Evolutionary conservation across 2,329 filamentous ascomycete genomes (phyloP).

Genomic region (Penicillium sp.): DNA sequence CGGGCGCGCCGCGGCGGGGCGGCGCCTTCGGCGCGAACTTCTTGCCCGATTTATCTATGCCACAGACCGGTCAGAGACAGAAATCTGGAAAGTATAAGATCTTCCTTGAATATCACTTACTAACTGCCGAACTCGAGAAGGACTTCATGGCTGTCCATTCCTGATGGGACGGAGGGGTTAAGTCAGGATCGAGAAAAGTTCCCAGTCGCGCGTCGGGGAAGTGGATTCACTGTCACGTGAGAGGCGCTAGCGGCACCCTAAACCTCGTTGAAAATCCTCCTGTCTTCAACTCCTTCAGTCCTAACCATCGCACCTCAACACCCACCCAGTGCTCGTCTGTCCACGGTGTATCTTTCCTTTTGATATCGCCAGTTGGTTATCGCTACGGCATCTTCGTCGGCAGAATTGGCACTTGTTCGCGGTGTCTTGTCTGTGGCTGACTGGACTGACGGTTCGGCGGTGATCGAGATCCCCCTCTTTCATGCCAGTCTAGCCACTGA

Average conservation of each 20-base stretch:
- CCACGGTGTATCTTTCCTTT: constrained; percentile 10
- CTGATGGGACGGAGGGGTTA: constrained; percentile 22
- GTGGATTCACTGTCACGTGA: constrained; percentile 46
- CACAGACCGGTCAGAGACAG: constrained; percentile 19
- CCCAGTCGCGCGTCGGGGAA: constrained; percentile 32
- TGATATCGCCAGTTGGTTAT: neutral
- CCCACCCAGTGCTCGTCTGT: constrained; percentile 8
- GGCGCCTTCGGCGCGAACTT: constrained; percentile 78
- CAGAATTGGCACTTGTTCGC: constrained; percentile 34
- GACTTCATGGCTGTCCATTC: constrained; percentile 51
- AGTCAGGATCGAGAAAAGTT: constrained; percentile 28
- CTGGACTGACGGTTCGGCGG: constrained; percentile 44
- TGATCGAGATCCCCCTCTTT: constrained; percentile 37
- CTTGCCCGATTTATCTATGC: constrained; percentile 69
- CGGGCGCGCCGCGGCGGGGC: constrained; percentile 59
- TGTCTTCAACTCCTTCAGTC: constrained; percentile 42
- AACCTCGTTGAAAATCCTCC: constrained; percentile 51
- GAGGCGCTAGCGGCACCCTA: constrained; percentile 41
- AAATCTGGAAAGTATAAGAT: neutral
- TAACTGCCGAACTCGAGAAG: constrained; percentile 62
- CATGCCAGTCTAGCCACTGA: constrained; percentile 68
- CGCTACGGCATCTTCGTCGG: constrained; percentile 14
- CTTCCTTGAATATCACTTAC: constrained; percentile 39
- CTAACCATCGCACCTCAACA: constrained; percentile 33
- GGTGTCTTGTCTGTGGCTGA: constrained; percentile 37